phyloP scores from a whole-genome alignment of 1,284 basidiomycete genomes.

The Ustilago vetiveriae region DNA sequence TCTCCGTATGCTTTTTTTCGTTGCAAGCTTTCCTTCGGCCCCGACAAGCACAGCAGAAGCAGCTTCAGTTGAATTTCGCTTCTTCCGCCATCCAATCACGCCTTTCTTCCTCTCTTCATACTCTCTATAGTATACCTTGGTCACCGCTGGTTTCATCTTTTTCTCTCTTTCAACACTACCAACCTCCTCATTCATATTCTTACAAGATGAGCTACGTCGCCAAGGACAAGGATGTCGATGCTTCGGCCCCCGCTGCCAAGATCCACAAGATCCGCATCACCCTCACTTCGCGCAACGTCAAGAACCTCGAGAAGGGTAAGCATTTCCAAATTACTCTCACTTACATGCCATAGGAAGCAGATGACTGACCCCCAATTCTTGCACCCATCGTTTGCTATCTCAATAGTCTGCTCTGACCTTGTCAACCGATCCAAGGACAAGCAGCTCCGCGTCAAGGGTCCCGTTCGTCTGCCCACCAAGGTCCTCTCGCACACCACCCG shows the following conservation, averaged over 20 bases:
- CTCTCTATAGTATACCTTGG: slow-evolving; percentile 60
- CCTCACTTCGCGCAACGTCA: slow-evolving; percentile 95
- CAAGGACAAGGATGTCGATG: slow-evolving; percentile 86
- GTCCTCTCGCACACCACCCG: slow-evolving; percentile 98
- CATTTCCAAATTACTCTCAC: no score
- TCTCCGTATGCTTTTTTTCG: no score
- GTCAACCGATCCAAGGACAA: slow-evolving; percentile 99
- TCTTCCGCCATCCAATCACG: slow-evolving; percentile 4
- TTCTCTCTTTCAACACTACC: slow-evolving; percentile 70
- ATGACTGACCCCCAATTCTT: not conserved
- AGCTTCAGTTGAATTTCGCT: slow-evolving; percentile 17
- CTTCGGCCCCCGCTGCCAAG: slow-evolving; percentile 83
- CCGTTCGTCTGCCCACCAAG: slow-evolving; percentile 98
- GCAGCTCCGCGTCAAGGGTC: slow-evolving; percentile 98
- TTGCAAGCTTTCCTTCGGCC: no score
- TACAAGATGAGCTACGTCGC: slow-evolving; percentile 97
- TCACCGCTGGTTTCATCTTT: slow-evolving; percentile 69
- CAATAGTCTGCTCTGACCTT: slow-evolving; percentile 91
- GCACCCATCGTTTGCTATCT: not conserved
- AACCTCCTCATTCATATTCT: slow-evolving; percentile 62
- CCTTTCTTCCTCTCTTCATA: slow-evolving; percentile 37
- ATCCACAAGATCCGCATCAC: slow-evolving; percentile 99
- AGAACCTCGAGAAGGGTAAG: slow-evolving; percentile 97
- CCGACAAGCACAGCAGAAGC: no score
- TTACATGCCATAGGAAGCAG: no score